Conservation (phyloP, 805 yeast genomes). For the Pichia thaimueangensis region DNA sequence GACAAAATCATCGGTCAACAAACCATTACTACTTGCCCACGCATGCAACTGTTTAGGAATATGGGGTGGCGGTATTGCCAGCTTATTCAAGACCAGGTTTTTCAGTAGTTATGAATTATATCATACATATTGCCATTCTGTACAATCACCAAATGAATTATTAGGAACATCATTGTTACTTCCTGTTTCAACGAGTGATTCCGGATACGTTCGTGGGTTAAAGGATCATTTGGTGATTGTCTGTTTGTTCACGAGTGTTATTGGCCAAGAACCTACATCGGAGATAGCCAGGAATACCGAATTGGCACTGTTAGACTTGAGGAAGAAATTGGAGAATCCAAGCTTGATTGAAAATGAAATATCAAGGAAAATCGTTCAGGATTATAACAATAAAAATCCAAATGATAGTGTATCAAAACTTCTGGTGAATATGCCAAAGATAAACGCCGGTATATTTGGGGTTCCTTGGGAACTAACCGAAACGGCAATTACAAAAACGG, state of each 20-base stretch:
- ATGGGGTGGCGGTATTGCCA: slow-evolving; percentile 87
- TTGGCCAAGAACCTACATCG: slow-evolving; percentile 40
- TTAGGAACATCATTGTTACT: slow-evolving; percentile 53
- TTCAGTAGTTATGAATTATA: slow-evolving; percentile 54
- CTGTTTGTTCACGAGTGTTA: slow-evolving; percentile 67
- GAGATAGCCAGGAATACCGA: slow-evolving; percentile 48
- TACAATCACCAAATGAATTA: slow-evolving; percentile 26
- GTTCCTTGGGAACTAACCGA: slow-evolving; percentile 78
- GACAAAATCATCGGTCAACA: slow-evolving; percentile 16
- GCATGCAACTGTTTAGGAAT: slow-evolving; percentile 73
- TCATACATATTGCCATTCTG: slow-evolving; percentile 33
- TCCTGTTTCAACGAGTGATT: slow-evolving; percentile 28
- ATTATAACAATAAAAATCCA: slow-evolving; percentile 1
- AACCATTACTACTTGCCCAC: slow-evolving; percentile 54
- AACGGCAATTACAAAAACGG: slow-evolving; percentile 33
- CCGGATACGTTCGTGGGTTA: slow-evolving; percentile 25
- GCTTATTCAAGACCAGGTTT: slow-evolving; percentile 43
- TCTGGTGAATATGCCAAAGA: slow-evolving; percentile 59
- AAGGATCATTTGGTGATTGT: slow-evolving; percentile 37
- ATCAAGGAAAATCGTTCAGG: slow-evolving; percentile 1
- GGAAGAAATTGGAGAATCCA: slow-evolving; percentile 29
- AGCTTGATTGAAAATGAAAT: slow-evolving; percentile 6
- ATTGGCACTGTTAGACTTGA: slow-evolving; percentile 42
- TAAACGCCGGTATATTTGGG: slow-evolving; percentile 73
- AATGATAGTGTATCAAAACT: not conserved